These are phyloP conservation scores for Phytophthora cactorum DNA, from an alignment of 352 stramenopile genomes.

Conservation along the genomic window DNA sequence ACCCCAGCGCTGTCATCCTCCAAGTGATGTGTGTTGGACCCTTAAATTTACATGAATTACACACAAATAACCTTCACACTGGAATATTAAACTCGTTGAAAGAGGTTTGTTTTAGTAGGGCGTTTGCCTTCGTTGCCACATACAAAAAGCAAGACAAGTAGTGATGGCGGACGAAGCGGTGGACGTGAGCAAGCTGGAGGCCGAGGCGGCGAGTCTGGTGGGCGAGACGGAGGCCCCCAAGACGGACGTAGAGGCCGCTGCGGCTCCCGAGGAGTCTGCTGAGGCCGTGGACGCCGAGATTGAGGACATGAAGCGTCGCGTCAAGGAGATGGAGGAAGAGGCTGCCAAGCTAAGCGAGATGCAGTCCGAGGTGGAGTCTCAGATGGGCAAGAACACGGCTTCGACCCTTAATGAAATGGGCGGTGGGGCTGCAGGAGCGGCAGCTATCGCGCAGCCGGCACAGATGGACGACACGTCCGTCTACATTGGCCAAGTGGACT, in stretches of 20 bases:
- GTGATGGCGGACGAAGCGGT: conserved; percentile 49
- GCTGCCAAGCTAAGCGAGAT: conserved; percentile 85
- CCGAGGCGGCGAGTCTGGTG: conserved; percentile 48
- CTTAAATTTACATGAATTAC: too few relatives aligned
- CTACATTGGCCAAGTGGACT: conserved; percentile 98
- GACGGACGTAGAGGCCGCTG: conserved; percentile 2
- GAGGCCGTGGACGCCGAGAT: conserved; percentile 73
- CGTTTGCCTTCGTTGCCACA: background rate
- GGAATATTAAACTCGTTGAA: background rate
- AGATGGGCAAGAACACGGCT: conserved; percentile 76
- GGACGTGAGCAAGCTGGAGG: conserved; percentile 60
- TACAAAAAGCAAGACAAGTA: conserved; percentile 36
- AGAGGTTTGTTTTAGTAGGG: background rate
- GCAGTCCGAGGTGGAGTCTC: conserved; percentile 82
- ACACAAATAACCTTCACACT: too few relatives aligned
- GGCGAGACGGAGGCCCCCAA: conserved; percentile 27
- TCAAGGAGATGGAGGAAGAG: conserved; percentile 86
- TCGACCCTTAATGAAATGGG: conserved; percentile 51
- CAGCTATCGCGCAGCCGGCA: conserved; percentile 32
- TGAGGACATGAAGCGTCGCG: conserved; percentile 85
- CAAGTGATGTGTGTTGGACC: too few relatives aligned
- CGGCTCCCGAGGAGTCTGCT: conserved; percentile 31
- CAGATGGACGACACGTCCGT: conserved; percentile 86
- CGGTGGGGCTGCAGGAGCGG: conserved; percentile 10
- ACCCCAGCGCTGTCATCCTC: conserved; percentile 7